Evolutionary conservation across 176 grass and related monocot species (phyloP).

Genomic region (Juncus effusus): DNA sequence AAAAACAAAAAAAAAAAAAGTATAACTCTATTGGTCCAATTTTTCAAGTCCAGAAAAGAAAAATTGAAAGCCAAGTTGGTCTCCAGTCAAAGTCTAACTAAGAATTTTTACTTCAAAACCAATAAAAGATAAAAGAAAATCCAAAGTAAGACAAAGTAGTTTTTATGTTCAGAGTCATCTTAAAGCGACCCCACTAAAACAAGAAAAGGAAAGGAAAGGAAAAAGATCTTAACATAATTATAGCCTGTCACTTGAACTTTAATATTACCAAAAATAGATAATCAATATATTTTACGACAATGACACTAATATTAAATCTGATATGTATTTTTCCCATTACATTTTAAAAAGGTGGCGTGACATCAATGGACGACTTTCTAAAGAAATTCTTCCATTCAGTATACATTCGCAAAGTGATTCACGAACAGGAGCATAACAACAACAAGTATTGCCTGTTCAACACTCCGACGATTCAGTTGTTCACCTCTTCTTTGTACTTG

Average conservation of each 20-base stretch:
- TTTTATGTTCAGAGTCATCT: not conserved
- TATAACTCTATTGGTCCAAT: too few relatives aligned
- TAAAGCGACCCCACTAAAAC: not conserved
- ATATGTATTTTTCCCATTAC: not conserved
- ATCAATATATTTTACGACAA: too few relatives aligned
- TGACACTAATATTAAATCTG: too few relatives aligned
- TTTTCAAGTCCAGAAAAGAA: not conserved
- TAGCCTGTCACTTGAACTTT: not conserved
- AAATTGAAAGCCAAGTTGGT: constrained; percentile 3
- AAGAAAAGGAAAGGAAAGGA: not conserved
- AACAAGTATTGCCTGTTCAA: constrained; percentile 22
- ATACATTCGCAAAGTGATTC: not conserved
- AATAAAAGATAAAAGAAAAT: not conserved
- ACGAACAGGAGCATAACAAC: not conserved
- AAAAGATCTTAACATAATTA: not conserved
- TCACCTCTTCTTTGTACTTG: constrained; percentile 31
- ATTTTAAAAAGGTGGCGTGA: constrained; percentile 30
- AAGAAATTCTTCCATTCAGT: constrained; percentile 22
- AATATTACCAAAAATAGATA: not conserved
- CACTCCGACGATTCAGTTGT: constrained; percentile 23
- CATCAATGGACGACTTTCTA: constrained; percentile 30
- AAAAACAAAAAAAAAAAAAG: too few relatives aligned
- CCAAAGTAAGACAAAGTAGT: not conserved
- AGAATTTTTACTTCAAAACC: constrained; percentile 1
- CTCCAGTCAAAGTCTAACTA: constrained; percentile 17